Evolutionary conservation across 2,329 filamentous ascomycete genomes (phyloP), one percentile per base, ranked within the genome.

Genomic region (Knufia petricola): DNA sequence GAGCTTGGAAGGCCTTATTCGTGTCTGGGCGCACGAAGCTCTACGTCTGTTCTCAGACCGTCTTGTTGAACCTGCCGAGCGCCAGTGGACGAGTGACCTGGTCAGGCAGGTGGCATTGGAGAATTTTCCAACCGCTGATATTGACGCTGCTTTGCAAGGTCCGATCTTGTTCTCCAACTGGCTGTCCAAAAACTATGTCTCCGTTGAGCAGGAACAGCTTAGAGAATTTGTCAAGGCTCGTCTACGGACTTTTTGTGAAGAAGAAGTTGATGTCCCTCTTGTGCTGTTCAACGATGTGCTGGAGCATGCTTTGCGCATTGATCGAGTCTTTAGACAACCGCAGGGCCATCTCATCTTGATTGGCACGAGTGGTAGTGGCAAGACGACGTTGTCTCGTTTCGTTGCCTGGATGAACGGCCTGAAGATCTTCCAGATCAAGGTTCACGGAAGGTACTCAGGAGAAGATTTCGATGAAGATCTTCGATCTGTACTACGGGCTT

Each of bases 391-490:
- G 10, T 96, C 94, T 26, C 84, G 94, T 50, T 99, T 99, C 56
- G 92, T 98, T 52, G 92, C 92, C 40, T 99, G 92, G 92, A 98
- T 98, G 92, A 99, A 98, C 61, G 94, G 94, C 51, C 76, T 99
- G 52, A 95, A 90, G 64, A 89, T 98, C 34, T 98, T 95, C 76
- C 92, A 99, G 70, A 98, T 99, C 76, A 99, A 98, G 74, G 92
- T 98, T 0, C 92, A 99, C 61, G 92, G 92, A 56, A 95, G 90
- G 64, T 99, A 98, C 69, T 95, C 92, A 13, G 86, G 86, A 1
- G 92, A 96, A 64, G 92, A 99, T 69, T 99, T 99, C 63, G 92
- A 99, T 63, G 94, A 99, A 50, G 92, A 99, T 66, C 73, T 99
- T 30, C 81, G 94, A 56, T 90, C 89, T 63, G 92, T 99, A 7